Base-by-base conservation (phyloP, 495 filamentous ascomycete genomes). In the Peziza echinospora region DNA sequence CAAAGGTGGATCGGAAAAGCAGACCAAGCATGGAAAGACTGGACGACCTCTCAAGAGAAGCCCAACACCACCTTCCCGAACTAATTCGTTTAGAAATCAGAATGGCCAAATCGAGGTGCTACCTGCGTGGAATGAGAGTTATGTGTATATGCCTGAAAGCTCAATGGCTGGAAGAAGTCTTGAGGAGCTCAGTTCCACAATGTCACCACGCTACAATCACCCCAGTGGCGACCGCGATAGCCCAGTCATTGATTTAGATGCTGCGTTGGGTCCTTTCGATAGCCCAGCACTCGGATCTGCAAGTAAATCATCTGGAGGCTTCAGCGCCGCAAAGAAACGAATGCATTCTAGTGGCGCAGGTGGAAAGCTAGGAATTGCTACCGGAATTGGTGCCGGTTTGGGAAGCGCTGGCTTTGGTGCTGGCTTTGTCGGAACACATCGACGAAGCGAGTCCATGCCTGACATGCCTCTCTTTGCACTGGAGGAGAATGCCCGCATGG, bases 171-270 rank as follows among this genome's bases (percentile, higher is more conserved):
- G 30, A 43, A 3, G 16, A 43, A 43, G 21, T 10, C 22, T 43
- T n/a, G 41, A 23, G 41, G 41, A 43, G 10, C 16, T 19, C 16
- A 43, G 41, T 21, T 23, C 41, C 22, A 23, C 41, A 17, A 21
- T 43, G 16, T 43, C 16, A 17, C 16, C 41, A 2, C 16, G 41
- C 16, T 19, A 43, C 11, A 13, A 2, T 3, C 10, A 11, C 16
- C 21, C 41, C 21, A 3, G 41, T 5, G n/a, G 10, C 21, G 41
- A 43, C 2, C 2, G 41, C n/a, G 56, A 55, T 17, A 84, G 76
- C 53, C 82, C 80, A 5, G 73, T 93, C 49, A 87, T 97, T 45
- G 89, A 97, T 64, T 66, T 97, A 34, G 89, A 97, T 67, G 89
- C 86, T 26, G 89, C 87, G n/a, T 66, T 97, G 9, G 83, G 83